Evolutionary conservation across 1,284 basidiomycete species (phyloP), one percentile per base, ranked within the genome.

Genomic region (Ganoderma leucocontextum): DNA sequence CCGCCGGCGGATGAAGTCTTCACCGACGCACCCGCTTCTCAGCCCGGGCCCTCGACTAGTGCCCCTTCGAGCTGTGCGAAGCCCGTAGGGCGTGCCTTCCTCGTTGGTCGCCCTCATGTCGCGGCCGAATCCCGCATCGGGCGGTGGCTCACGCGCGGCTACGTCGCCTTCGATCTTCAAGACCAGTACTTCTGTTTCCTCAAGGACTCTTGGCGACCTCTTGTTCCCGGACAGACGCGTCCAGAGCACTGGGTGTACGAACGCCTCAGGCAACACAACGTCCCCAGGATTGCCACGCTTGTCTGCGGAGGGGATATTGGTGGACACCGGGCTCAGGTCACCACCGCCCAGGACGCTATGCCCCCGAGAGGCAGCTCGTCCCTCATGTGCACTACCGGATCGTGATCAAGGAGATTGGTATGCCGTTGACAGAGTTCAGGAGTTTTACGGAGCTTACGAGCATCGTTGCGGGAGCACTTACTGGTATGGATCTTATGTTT

Each of bases 241-340:
- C 63, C 67, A 2, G 68, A 69, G 35, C 61, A 66, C 22, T 41
- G 52, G 9, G 58, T 69, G 2, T 66, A 69, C 22, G 13, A 66
- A 47, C 61, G 22, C 6, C 57, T 69, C 1, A 42, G 38, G 29
- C 6, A 15, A 5, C 29, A 42, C 38, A 7, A 29, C 4, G 52
- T 49, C 7, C 5, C 22, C 1, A 10, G 15, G n/a, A 47, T 70
- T 17, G 57, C 65, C 2, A 55, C 61, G 17, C 52, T 70, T 15
- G 29, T 69, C 42, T 69, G 64, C 22, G 64, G 64, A 10, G 68
- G 68, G 22, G 68, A 69, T 33, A 64, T 69, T 25, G 68, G 57
- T 22, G 68, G 57, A 8, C 52, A 33, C 29, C 22, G 22, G 35
- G 49, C 47, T 1, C 68, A 69, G 61, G 33, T n/a, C 25, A 66